phyloP scores from a whole-genome alignment of 1,284 basidiomycete species.

The Marasmius oreades region DNA sequence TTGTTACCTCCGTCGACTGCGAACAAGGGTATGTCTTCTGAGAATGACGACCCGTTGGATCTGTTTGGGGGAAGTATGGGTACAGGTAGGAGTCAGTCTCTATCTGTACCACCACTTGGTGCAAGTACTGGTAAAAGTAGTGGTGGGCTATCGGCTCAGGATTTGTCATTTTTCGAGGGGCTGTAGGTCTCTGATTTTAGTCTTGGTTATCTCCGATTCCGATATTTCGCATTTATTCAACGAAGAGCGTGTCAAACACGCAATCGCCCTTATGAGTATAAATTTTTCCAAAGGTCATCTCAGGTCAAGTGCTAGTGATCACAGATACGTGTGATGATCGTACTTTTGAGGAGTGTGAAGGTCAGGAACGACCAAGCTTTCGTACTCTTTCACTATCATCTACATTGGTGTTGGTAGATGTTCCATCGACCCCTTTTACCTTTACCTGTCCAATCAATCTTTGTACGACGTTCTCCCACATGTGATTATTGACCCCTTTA shows the following conservation, averaged over 20 bases:
- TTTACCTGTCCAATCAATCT: constrained; percentile 40
- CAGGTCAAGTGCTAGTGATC: too few relatives aligned
- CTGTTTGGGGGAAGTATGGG: not conserved
- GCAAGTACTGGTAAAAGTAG: constrained; percentile 26
- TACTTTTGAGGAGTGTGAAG: not conserved
- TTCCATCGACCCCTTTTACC: not conserved
- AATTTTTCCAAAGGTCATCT: not conserved
- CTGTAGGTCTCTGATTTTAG: constrained; percentile 30
- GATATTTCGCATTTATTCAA: not conserved
- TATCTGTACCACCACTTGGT: not conserved
- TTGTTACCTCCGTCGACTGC: not conserved
- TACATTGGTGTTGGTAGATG: not conserved
- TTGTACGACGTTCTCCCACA: constrained; percentile 84
- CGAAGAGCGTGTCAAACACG: not conserved
- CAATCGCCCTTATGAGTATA: not conserved
- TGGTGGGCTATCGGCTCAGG: constrained; percentile 62
- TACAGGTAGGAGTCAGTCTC: not conserved
- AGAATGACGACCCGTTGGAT: not conserved
- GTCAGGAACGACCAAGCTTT: not conserved
- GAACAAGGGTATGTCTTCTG: too few relatives aligned
- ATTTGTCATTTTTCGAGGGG: constrained; percentile 74
- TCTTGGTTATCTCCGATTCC: not conserved
- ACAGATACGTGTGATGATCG: not conserved
- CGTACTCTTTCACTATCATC: not conserved
- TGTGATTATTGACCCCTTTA: constrained; percentile 81